These are phyloP conservation scores for Colletotrichum sp. DNA, from an alignment of 2,329 filamentous ascomycete species.

Conservation along the genomic window DNA sequence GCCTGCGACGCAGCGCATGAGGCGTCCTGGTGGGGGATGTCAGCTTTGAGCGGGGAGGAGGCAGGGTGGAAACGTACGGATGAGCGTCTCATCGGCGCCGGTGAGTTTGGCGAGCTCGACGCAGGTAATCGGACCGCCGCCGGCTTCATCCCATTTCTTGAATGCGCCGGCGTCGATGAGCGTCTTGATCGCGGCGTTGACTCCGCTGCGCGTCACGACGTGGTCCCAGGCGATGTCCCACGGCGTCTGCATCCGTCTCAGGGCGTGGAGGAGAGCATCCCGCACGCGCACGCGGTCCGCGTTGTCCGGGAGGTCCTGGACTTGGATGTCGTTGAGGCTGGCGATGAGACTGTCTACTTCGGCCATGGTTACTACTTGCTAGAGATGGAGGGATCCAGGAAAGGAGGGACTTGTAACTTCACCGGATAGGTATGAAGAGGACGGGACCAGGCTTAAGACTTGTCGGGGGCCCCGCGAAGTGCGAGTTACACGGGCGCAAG, in stretches of 20 bases:
- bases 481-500: neutral
- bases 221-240: slow-evolving; percentile 46
- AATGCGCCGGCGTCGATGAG: slow-evolving; percentile 43
- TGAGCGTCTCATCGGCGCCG: slow-evolving; percentile 34
- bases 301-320: slow-evolving; percentile 34
- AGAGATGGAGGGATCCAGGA: neutral
- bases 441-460: neutral
- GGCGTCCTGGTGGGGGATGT: slow-evolving; percentile 27
- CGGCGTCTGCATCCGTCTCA: slow-evolving; percentile 37
- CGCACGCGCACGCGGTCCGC: slow-evolving; percentile 35
- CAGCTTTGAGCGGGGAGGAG: neutral
- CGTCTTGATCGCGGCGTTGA: slow-evolving; percentile 39
- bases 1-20: slow-evolving; percentile 39
- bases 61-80: slow-evolving; percentile 27
- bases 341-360: slow-evolving; percentile 29
- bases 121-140: slow-evolving; percentile 32
- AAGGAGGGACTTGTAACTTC: neutral
- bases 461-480: neutral
- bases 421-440: neutral
- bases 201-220: slow-evolving; percentile 35
- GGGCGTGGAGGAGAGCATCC: slow-evolving; percentile 34
- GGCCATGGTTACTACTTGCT: slow-evolving; percentile 19
- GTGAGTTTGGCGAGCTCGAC: slow-evolving; percentile 36
- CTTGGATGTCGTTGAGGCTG: slow-evolving; percentile 28
- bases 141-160: slow-evolving; percentile 36